A percentile compares a stretch with the other conserved stretches of the same genome.
phyloP scores from a whole-genome alignment of 306 rosid genomes.

The Nissolia schottii region DNA sequence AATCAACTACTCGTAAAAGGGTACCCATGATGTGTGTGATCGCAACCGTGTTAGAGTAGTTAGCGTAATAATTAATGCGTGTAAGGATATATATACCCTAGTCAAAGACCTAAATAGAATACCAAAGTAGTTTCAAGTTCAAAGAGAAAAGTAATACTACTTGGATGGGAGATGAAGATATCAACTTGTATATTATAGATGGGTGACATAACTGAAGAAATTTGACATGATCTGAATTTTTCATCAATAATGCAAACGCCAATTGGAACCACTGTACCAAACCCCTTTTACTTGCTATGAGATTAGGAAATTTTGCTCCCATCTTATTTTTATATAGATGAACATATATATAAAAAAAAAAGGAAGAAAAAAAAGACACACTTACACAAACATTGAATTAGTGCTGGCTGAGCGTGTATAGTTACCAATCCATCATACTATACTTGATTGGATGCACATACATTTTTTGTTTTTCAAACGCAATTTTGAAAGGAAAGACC shows the following conservation, averaged over 20 bases:
- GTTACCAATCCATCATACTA: background rate
- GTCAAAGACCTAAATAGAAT: too few species aligned
- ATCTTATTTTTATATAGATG: background rate
- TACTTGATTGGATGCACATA: background rate
- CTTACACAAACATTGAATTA: background rate
- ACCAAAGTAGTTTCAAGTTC: background rate
- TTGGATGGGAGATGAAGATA: background rate
- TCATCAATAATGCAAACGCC: background rate
- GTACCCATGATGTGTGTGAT: too few species aligned
- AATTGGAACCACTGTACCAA: background rate
- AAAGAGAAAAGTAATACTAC: background rate
- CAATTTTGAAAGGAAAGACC: background rate
- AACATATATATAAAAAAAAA: too few species aligned
- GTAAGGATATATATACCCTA: too few species aligned
- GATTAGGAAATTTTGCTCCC: background rate
- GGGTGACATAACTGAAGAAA: background rate
- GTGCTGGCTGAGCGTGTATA: constrained; percentile 2
- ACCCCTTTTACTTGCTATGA: background rate
- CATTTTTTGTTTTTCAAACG: background rate
- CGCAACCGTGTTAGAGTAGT: too few species aligned
- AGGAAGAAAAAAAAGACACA: too few species aligned
- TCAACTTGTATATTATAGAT: background rate
- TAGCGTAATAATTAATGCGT: too few species aligned
- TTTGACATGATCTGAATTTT: background rate
- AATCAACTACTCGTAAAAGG: too few species aligned